phyloP scores from a whole-genome alignment of 306 rosid genomes.

The Mimosa bimucronata region DNA sequence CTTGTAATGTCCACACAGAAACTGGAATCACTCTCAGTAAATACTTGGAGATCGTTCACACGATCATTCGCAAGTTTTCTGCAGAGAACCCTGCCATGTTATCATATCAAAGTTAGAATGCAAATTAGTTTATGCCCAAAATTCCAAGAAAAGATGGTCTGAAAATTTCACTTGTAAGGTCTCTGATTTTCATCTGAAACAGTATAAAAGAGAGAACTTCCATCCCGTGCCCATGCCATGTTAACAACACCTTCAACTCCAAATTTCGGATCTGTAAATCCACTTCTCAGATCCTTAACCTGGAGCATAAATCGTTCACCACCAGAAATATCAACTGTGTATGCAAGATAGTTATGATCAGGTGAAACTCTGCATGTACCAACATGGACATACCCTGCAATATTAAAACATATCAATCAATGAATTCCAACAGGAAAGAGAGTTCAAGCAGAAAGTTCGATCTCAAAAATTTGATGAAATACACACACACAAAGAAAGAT shows the following conservation, averaged over 20 bases:
- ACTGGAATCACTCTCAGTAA: slow-evolving; percentile 75
- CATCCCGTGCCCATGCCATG: slow-evolving; percentile 87
- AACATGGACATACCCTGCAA: slow-evolving; percentile 91
- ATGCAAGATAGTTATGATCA: slow-evolving; percentile 82
- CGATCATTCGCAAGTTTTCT: slow-evolving; percentile 55
- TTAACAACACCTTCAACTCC: slow-evolving; percentile 69
- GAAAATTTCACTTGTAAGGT: slow-evolving; percentile 74
- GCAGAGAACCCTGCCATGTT: slow-evolving; percentile 71
- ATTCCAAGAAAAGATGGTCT: slow-evolving; percentile 8
- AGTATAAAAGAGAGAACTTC: slow-evolving; percentile 72
- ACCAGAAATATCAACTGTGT: slow-evolving; percentile 78
- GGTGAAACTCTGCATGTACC: slow-evolving; percentile 91
- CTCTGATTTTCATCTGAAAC: slow-evolving; percentile 81
- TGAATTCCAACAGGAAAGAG: slow-evolving; percentile 11
- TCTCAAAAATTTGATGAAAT: slow-evolving; percentile 11
- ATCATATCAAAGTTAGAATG: slow-evolving; percentile 31
- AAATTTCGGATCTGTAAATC: slow-evolving; percentile 52
- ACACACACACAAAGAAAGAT: not conserved
- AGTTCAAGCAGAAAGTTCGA: slow-evolving; percentile 10
- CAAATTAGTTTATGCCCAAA: slow-evolving; percentile 4
- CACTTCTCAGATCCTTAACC: slow-evolving; percentile 79
- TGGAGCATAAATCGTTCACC: slow-evolving; percentile 76
- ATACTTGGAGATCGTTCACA: slow-evolving; percentile 53
- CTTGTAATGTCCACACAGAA: slow-evolving; percentile 92
- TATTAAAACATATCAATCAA: slow-evolving; percentile 21